phyloP scores from a whole-genome alignment of 2,329 filamentous ascomycete species.

The Cryphonectria naterciae region DNA sequence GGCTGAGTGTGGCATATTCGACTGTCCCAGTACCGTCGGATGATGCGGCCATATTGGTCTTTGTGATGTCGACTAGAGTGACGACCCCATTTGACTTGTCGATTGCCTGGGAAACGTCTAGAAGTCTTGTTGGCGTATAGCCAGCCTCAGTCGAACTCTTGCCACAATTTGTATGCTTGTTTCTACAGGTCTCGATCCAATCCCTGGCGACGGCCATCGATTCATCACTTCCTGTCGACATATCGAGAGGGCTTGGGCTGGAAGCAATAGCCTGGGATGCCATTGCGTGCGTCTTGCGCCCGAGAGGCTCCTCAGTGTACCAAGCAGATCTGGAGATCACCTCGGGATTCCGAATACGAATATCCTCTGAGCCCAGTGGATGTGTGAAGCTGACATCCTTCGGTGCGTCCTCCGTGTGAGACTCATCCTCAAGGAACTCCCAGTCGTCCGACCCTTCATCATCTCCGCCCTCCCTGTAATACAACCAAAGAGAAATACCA shows the following conservation, averaged over 20 bases:
- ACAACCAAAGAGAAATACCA: background rate
- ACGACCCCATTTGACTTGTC: background rate
- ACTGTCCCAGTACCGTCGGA: constrained; percentile 16
- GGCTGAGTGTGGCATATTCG: constrained; percentile 7
- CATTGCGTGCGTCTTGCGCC: background rate
- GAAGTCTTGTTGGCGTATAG: background rate
- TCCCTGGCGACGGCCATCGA: background rate
- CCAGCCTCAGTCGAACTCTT: background rate
- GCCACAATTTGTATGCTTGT: background rate
- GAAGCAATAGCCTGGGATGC: no score
- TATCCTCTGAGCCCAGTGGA: constrained; percentile 10
- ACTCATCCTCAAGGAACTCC: constrained; percentile 14
- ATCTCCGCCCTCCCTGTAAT: background rate
- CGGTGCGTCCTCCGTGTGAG: constrained; percentile 10
- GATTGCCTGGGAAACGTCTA: background rate
- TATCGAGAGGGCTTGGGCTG: background rate
- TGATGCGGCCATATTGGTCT: background rate
- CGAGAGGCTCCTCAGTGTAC: background rate
- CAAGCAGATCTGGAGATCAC: constrained; percentile 6
- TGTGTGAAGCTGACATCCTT: constrained; percentile 4
- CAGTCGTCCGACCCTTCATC: constrained; percentile 10
- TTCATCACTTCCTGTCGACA: background rate
- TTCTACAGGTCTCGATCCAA: background rate
- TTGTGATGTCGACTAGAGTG: background rate
- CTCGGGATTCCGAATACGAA: constrained; percentile 5